Percentiles rank a stretch among this genome's conserved stretches.
Conservation (phyloP, 495 filamentous ascomycete species). For the Hyaloscypha bicolor region DNA sequence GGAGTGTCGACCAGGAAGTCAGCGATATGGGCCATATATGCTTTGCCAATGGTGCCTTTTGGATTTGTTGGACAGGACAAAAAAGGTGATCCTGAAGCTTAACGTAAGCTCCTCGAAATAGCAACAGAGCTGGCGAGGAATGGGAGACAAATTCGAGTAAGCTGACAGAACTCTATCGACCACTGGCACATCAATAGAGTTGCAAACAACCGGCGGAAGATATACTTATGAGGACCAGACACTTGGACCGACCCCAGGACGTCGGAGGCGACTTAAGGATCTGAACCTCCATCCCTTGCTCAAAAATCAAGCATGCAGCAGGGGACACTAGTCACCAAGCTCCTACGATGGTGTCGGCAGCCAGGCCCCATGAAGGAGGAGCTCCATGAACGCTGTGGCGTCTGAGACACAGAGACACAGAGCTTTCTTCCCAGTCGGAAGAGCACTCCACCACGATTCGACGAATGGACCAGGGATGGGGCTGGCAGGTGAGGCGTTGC, state of each 20-base stretch:
- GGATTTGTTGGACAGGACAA: conserved; percentile 6
- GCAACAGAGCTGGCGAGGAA: not conserved
- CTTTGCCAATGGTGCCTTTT: conserved; percentile 16
- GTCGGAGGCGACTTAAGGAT: conserved; percentile 19
- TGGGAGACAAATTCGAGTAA: conserved; percentile 18
- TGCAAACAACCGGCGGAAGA: conserved; percentile 17
- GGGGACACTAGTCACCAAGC: conserved; percentile 20
- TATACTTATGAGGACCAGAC: conserved; percentile 31
- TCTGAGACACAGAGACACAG: conserved; percentile 26
- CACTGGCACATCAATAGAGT: not conserved
- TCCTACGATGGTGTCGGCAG: conserved; percentile 30
- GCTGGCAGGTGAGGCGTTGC: conserved; percentile 7
- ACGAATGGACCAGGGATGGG: conserved; percentile 1
- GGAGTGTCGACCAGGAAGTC: conserved; percentile 30
- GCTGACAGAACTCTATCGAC: conserved; percentile 4
- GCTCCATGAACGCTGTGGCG: conserved; percentile 32
- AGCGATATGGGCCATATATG: conserved; percentile 36
- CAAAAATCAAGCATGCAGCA: conserved; percentile 21
- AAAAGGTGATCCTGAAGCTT: not conserved
- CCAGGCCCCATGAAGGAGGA: not conserved
- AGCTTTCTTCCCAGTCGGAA: not conserved
- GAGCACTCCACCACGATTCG: not conserved
- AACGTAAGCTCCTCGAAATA: conserved; percentile 6
- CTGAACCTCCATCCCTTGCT: conserved; percentile 14
- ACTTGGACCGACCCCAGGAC: conserved; percentile 27